Percentiles rank a stretch among this genome's conserved stretches.
Conservation (phyloP, 441 rosid genomes). For the Corymbia citriodora region DNA sequence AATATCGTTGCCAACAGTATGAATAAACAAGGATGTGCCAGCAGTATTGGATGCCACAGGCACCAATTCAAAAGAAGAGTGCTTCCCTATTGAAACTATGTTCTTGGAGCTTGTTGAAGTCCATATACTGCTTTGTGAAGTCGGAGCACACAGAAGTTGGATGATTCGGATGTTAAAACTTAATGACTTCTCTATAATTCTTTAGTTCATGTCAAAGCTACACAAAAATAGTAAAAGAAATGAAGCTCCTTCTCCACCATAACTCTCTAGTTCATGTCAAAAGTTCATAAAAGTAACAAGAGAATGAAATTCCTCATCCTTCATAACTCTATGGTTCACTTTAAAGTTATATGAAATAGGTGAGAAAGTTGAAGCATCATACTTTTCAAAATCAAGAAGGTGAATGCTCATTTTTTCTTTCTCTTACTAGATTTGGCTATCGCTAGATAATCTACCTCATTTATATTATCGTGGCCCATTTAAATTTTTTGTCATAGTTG, state of each 20-base stretch:
- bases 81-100: no score
- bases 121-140: no score
- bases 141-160: not conserved
- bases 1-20: no score
- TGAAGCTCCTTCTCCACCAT: not conserved
- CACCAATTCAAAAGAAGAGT: no score
- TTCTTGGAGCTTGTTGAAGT: no score
- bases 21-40: no score
- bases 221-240: no score
- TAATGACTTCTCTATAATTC: no score
- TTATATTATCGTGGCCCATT: rapidly evolving
- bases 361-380: not conserved
- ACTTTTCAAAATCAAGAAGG: not conserved
- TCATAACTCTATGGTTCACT: not conserved
- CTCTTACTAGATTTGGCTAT: not conserved
- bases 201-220: no score
- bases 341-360: not conserved
- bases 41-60: no score
- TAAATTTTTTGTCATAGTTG: not conserved
- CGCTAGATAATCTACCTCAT: rapidly evolving
- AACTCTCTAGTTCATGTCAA: not conserved
- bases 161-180: no score
- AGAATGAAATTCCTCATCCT: not conserved
- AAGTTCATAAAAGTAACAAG: not conserved
- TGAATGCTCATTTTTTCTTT: not conserved